Evolutionary conservation across 805 yeast species (phyloP).

Genomic region (Metschnikowia baotianmanensis): DNA sequence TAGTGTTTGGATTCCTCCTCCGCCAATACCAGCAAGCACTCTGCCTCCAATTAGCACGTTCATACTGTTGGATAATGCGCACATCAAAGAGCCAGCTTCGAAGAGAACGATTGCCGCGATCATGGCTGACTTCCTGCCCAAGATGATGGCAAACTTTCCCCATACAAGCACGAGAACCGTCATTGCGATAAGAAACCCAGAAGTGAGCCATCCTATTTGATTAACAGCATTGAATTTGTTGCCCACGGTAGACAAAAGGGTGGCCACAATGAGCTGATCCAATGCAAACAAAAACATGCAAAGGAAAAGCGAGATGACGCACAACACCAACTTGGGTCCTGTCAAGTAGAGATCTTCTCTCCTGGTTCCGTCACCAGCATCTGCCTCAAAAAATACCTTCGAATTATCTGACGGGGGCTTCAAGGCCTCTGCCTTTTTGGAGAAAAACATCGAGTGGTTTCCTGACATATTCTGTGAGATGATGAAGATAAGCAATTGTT

Average conservation of each 20-base stretch:
- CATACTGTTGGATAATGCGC: slow-evolving; percentile 37
- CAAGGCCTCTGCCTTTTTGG: background rate
- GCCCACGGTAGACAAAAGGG: slow-evolving; percentile 35
- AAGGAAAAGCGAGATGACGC: slow-evolving; percentile 28
- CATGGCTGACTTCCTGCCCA: slow-evolving; percentile 37
- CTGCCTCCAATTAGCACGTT: slow-evolving; percentile 41
- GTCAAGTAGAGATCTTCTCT: slow-evolving; percentile 37
- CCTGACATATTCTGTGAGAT: slow-evolving; percentile 1
- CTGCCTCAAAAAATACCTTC: slow-evolving; percentile 31
- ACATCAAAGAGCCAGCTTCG: slow-evolving; percentile 37
- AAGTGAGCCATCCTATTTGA: slow-evolving; percentile 38
- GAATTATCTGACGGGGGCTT: slow-evolving; percentile 6
- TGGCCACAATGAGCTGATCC: slow-evolving; percentile 40
- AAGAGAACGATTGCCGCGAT: slow-evolving; percentile 24
- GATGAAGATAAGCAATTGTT: background rate
- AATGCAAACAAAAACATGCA: slow-evolving; percentile 36
- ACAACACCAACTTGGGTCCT: slow-evolving; percentile 25
- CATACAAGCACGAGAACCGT: slow-evolving; percentile 35
- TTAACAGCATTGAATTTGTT: slow-evolving; percentile 33
- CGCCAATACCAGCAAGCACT: slow-evolving; percentile 39
- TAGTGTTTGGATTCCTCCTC: slow-evolving; percentile 33
- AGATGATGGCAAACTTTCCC: slow-evolving; percentile 36
- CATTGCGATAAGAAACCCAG: slow-evolving; percentile 37
- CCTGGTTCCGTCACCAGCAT: slow-evolving; percentile 43
- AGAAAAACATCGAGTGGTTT: background rate